A percentile compares a stretch with the other conserved stretches of the same genome.
These are phyloP conservation scores for Leccinum subrobustum DNA, from an alignment of 1,284 basidiomycete genomes.

Conservation along the genomic window DNA sequence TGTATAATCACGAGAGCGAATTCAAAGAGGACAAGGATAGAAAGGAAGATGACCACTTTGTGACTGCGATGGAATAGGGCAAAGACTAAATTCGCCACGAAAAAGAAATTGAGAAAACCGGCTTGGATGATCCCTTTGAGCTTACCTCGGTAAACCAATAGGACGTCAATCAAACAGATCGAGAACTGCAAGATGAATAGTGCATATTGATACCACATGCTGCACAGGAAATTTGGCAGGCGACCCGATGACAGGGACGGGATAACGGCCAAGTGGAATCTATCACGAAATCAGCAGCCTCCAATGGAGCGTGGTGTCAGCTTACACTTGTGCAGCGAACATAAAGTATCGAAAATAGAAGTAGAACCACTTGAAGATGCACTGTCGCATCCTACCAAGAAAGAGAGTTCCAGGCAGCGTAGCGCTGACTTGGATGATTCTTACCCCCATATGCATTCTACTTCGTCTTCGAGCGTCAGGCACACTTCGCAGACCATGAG, in stretches of 20 bases:
- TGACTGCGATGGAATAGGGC: conserved; percentile 27
- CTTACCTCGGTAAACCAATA: conserved; percentile 23
- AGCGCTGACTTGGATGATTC: neutral
- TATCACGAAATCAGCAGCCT: conserved; percentile 2
- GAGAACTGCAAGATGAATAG: conserved; percentile 3
- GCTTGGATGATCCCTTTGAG: too few species aligned
- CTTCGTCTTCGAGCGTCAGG: conserved; percentile 15
- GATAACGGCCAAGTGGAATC: conserved; percentile 13
- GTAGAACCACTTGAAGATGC: conserved; percentile 23
- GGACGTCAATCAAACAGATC: conserved; percentile 9
- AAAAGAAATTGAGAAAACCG: neutral
- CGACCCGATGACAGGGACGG: conserved; percentile 15
- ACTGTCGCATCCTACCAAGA: conserved; percentile 14
- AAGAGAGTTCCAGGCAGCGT: neutral
- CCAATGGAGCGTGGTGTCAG: neutral
- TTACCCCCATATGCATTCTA: conserved; percentile 27
- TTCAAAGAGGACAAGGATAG: conserved; percentile 14
- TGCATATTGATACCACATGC: conserved; percentile 17
- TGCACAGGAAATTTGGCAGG: conserved; percentile 8
- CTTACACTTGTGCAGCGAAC: conserved; percentile 19
- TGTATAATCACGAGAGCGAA: neutral
- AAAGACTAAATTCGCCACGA: conserved; percentile 14
- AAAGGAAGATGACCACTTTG: conserved; percentile 10
- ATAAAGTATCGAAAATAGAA: conserved; percentile 22
- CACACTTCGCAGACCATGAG: conserved; percentile 20